Percentiles rank a stretch among this genome's conserved stretches.
Conservation (phyloP, 371 early-diverging fungal genomes). For the Lichtheimia corymbifera region DNA sequence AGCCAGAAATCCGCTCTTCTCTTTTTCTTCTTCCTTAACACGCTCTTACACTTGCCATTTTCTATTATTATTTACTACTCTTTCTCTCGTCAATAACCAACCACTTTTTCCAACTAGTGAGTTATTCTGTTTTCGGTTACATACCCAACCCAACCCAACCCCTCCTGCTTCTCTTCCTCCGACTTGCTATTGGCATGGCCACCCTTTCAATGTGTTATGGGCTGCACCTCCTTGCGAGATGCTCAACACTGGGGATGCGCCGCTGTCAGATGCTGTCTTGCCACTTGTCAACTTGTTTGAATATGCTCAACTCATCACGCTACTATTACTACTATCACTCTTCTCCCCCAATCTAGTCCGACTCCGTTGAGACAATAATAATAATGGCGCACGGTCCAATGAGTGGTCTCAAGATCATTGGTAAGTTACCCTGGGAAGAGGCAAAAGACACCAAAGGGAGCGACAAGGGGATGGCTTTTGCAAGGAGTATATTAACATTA, state of each 20-base stretch:
- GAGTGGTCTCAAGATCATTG: constrained; percentile 31
- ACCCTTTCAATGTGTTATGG: too few relatives aligned
- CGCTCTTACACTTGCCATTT: neutral
- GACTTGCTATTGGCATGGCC: neutral
- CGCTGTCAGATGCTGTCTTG: constrained; percentile 3
- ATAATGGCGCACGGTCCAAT: constrained; percentile 30
- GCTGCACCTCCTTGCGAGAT: neutral
- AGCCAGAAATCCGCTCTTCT: neutral
- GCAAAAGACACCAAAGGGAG: neutral
- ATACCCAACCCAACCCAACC: neutral
- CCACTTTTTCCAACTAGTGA: neutral
- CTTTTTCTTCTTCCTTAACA: neutral
- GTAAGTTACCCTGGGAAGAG: constrained; percentile 5
- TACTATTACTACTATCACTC: neutral
- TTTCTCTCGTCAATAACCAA: constrained; percentile 1
- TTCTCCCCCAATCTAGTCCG: neutral
- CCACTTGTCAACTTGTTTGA: neutral
- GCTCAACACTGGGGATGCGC: neutral
- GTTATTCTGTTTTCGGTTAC: neutral
- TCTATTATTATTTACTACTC: constrained; percentile 4
- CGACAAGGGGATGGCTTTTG: neutral
- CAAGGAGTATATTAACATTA: neutral
- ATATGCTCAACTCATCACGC: neutral
- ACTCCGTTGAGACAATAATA: neutral
- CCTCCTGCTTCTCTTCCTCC: neutral